Evolutionary conservation across 1,284 basidiomycete species (phyloP).

Genomic region (Austroboletus niveus): DNA sequence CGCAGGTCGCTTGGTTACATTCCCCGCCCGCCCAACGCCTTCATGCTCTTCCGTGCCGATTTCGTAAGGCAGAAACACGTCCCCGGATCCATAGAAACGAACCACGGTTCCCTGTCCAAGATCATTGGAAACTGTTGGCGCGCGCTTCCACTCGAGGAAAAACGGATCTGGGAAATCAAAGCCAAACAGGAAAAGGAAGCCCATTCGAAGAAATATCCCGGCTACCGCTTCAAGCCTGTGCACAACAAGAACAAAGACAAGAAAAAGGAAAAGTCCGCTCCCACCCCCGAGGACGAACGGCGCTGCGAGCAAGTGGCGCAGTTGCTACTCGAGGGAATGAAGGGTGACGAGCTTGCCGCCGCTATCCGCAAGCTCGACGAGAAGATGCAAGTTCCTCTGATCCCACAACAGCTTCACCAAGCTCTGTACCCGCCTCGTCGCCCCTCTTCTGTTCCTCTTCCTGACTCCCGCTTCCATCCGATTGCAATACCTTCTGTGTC

Average conservation of each 20-base stretch:
- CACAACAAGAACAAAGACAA: slow-evolving; percentile 66
- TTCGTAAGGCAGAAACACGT: slow-evolving; percentile 81
- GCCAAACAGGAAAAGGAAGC: slow-evolving; percentile 67
- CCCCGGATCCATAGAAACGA: slow-evolving; percentile 79
- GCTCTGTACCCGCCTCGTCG: slow-evolving; percentile 45
- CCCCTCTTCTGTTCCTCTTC: slow-evolving; percentile 65
- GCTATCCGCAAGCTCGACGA: slow-evolving; percentile 58
- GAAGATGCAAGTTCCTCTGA: slow-evolving; percentile 16
- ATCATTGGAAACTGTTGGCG: slow-evolving; percentile 76
- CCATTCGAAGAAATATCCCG: slow-evolving; percentile 61
- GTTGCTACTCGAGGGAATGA: slow-evolving; percentile 58
- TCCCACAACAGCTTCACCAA: slow-evolving; percentile 11
- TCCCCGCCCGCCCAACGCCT: slow-evolving; percentile 88
- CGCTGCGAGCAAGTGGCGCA: slow-evolving; percentile 59
- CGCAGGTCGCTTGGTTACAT: slow-evolving; percentile 70
- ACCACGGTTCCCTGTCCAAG: slow-evolving; percentile 74
- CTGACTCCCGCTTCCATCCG: slow-evolving; percentile 24
- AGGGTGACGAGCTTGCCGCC: slow-evolving; percentile 60
- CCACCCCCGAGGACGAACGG: slow-evolving; percentile 48
- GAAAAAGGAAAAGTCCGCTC: slow-evolving; percentile 34
- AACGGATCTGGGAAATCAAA: slow-evolving; percentile 60
- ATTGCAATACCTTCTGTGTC: slow-evolving; percentile 44
- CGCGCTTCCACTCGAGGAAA: slow-evolving; percentile 62
- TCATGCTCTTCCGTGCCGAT: slow-evolving; percentile 91
- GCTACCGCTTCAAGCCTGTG: slow-evolving; percentile 69